Conservation (phyloP, 108 stramenopile species). For the Discostella pseudostelligera region DNA sequence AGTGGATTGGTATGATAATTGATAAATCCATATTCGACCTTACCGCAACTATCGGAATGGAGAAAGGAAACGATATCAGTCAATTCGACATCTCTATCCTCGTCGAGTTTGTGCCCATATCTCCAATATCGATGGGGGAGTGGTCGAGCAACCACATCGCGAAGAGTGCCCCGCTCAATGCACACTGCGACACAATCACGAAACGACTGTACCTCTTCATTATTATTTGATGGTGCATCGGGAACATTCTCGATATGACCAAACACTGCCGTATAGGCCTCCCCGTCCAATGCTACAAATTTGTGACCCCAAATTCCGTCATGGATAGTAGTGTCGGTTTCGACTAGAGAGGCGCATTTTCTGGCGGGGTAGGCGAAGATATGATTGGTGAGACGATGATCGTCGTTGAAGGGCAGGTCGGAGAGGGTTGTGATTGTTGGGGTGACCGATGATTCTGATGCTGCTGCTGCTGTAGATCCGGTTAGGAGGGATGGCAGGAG, state of each 20-base stretch:
- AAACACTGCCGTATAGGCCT: constrained; percentile 20
- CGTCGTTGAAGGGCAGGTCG: constrained; percentile 34
- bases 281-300: constrained; percentile 21
- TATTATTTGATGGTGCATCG: neutral
- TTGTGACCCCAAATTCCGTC: constrained; percentile 16
- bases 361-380: constrained; percentile 28
- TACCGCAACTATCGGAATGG: constrained; percentile 26
- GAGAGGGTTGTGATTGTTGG: neutral
- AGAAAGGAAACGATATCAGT: constrained; percentile 24
- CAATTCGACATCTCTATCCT: constrained; percentile 15
- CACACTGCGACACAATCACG: constrained; percentile 37
- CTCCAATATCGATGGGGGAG: constrained; percentile 37
- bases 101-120: constrained; percentile 15
- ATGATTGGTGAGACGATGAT: constrained; percentile 21
- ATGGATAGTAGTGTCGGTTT: neutral
- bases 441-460: constrained; percentile 1
- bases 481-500: neutral
- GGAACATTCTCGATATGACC: constrained; percentile 19
- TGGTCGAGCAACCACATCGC: constrained; percentile 24
- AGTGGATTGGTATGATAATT: constrained; percentile 48
- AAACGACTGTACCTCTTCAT: neutral
- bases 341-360: constrained; percentile 3
- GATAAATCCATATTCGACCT: constrained; percentile 53
- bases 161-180: constrained; percentile 37
- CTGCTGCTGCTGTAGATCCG: neutral